A percentile compares a stretch with the other conserved stretches of the same genome.
These are phyloP conservation scores for Nemania serpens DNA, from an alignment of 2,329 filamentous ascomycete genomes.

Conservation along the genomic window DNA sequence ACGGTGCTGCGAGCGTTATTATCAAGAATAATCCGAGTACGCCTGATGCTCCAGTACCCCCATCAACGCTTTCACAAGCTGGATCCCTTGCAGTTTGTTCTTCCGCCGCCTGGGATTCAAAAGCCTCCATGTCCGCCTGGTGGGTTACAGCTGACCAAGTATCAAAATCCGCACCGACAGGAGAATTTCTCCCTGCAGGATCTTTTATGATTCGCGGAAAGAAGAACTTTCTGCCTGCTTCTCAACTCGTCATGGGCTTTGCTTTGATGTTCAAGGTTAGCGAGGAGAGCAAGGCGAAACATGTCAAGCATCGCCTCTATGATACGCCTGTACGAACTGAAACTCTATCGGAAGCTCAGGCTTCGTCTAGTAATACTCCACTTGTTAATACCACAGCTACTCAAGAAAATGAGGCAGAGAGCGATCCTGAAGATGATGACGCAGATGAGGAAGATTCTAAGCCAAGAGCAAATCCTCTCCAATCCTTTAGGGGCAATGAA, in stretches of 20 bases:
- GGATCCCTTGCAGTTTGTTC: conserved; percentile 83
- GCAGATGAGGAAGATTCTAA: conserved; percentile 35
- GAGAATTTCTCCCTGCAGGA: conserved; percentile 79
- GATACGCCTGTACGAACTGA: conserved; percentile 31
- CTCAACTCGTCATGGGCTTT: conserved; percentile 85
- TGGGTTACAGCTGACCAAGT: conserved; percentile 94
- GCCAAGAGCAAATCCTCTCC: conserved; percentile 44
- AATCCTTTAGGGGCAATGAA: conserved; percentile 36
- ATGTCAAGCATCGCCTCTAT: conserved; percentile 71
- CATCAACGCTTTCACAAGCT: conserved; percentile 88
- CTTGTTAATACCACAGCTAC: conserved; percentile 12
- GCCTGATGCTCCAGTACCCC: conserved; percentile 84
- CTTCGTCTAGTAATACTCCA: conserved; percentile 5
- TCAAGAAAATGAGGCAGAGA: conserved; percentile 37
- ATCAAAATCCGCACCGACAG: conserved; percentile 78
- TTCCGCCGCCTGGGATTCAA: conserved; percentile 93
- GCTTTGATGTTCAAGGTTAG: conserved; percentile 87
- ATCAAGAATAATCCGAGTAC: conserved; percentile 85
- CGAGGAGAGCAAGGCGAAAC: conserved; percentile 80
- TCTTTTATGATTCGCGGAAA: conserved; percentile 81
- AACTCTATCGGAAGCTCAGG: conserved; percentile 17
- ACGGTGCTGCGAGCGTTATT: conserved; percentile 81
- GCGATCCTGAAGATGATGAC: conserved; percentile 36
- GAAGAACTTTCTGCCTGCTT: conserved; percentile 90
- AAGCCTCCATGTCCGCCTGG: conserved; percentile 93